These are phyloP conservation scores for Scedosporium dehoogii DNA, from an alignment of 2,329 filamentous ascomycete species.

Conservation along the genomic window DNA sequence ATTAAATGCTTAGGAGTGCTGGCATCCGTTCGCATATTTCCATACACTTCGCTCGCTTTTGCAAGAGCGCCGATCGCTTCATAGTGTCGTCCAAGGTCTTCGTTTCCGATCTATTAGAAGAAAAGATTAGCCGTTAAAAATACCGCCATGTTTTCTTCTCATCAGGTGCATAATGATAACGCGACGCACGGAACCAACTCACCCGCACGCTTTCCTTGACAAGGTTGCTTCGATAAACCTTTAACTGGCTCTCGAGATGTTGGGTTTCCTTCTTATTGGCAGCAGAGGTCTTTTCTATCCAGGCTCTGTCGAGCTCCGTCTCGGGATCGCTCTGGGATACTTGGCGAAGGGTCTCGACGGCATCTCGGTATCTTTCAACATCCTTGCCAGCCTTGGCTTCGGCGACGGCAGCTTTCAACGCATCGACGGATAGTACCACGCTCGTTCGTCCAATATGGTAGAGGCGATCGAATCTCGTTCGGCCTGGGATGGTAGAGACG, in stretches of 20 bases:
- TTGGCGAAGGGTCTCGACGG: constrained; percentile 53
- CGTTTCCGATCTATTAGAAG: constrained; percentile 69
- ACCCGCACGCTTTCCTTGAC: constrained; percentile 95
- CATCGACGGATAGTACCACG: constrained; percentile 65
- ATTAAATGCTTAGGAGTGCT: constrained; percentile 74
- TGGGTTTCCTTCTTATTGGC: constrained; percentile 60
- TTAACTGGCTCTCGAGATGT: constrained; percentile 75
- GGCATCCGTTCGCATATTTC: constrained; percentile 83
- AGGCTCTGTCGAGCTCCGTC: constrained; percentile 56
- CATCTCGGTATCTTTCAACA: constrained; percentile 58
- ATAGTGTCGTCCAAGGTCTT: constrained; percentile 79
- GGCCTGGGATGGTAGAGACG: constrained; percentile 39
- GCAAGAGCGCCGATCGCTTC: constrained; percentile 67
- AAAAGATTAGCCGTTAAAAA: background rate
- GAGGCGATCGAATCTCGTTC: constrained; percentile 72
- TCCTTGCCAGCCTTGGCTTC: constrained; percentile 73
- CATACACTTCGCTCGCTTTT: constrained; percentile 66
- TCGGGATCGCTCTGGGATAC: constrained; percentile 60
- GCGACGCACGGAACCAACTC: constrained; percentile 11
- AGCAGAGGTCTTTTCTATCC: constrained; percentile 61
- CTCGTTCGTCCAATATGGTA: constrained; percentile 73
- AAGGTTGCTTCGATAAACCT: constrained; percentile 90
- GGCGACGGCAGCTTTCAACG: constrained; percentile 64
- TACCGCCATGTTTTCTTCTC: too few relatives aligned
- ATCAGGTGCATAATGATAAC: too few relatives aligned